Conservation (phyloP, 2,329 filamentous ascomycete genomes). For the Arthrobotrys megalospora region DNA sequence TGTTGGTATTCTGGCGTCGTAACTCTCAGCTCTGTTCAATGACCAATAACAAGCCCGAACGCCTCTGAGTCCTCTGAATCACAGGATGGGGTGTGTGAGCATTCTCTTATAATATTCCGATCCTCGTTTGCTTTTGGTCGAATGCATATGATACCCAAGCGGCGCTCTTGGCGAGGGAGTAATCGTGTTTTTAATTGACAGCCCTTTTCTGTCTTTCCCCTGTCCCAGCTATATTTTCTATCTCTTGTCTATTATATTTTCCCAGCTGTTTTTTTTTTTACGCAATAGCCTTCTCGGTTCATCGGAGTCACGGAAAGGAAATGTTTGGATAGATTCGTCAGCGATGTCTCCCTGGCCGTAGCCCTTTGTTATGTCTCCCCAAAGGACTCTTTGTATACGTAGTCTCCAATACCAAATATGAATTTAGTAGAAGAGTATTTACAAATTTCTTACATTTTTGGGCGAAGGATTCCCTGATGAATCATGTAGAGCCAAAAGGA, state of each 20-base stretch:
- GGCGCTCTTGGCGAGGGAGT: constrained; percentile 57
- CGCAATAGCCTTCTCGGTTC: constrained; percentile 28
- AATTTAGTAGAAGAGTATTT: background rate
- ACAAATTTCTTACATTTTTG: background rate
- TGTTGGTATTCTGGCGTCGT: background rate
- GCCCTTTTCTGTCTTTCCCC: constrained; percentile 13
- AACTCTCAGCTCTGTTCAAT: constrained; percentile 5
- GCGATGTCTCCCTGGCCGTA: constrained; percentile 8
- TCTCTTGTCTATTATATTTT: background rate
- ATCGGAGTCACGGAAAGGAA: constrained; percentile 50
- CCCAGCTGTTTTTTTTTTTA: constrained; percentile 24
- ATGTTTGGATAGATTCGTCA: constrained; percentile 48
- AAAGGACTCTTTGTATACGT: constrained; percentile 24
- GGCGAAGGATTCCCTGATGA: too few relatives aligned
- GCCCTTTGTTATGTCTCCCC: constrained; percentile 1
- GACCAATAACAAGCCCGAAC: background rate
- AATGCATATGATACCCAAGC: constrained; percentile 60
- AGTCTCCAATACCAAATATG: constrained; percentile 21
- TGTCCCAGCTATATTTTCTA: constrained; percentile 14
- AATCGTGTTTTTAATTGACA: constrained; percentile 54
- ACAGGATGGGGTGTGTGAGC: background rate
- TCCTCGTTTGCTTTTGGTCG: constrained; percentile 50
- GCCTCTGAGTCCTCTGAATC: background rate
- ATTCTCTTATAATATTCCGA: constrained; percentile 23
- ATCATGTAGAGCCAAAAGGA: too few relatives aligned